Percentiles rank a stretch among this genome's conserved stretches.
Conservation (phyloP, 805 yeast genomes). For the Schwanniomyces pseudopolymorphus region DNA sequence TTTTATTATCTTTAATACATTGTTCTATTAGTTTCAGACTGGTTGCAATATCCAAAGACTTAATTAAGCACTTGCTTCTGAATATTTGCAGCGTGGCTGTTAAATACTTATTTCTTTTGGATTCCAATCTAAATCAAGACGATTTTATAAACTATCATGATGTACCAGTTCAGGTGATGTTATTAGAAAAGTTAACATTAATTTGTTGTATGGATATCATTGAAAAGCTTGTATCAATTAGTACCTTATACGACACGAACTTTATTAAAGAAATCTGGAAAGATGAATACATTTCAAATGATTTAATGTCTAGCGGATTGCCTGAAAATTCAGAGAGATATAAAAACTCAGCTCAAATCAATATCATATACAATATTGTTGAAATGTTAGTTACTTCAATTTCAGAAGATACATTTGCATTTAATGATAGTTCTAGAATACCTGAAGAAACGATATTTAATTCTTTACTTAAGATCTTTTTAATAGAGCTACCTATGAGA, state of each 20-base stretch:
- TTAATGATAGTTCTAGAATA: constrained; percentile 11
- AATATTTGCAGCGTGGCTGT: constrained; percentile 15
- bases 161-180: constrained; percentile 28
- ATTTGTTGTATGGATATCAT: constrained; percentile 55
- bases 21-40: constrained; percentile 59
- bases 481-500: constrained; percentile 41
- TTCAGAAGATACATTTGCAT: constrained; percentile 27
- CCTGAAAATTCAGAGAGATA: constrained; percentile 50
- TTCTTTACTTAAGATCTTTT: constrained; percentile 33
- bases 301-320: constrained; percentile 38
- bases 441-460: constrained; percentile 19
- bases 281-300: constrained; percentile 28
- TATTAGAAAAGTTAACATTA: constrained; percentile 50
- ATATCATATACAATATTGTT: constrained; percentile 51
- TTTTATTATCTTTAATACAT: constrained; percentile 56
- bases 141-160: constrained; percentile 27
- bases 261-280: constrained; percentile 20
- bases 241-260: constrained; percentile 20
- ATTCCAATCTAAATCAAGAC: constrained; percentile 25
- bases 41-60: constrained; percentile 49
- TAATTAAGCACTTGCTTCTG: constrained; percentile 19
- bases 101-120: constrained; percentile 24
- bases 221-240: constrained; percentile 40
- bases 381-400: constrained; percentile 51
- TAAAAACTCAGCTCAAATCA: constrained; percentile 40